phyloP scores from a whole-genome alignment of 345 rosid genomes.

The Mercurialis annua region DNA sequence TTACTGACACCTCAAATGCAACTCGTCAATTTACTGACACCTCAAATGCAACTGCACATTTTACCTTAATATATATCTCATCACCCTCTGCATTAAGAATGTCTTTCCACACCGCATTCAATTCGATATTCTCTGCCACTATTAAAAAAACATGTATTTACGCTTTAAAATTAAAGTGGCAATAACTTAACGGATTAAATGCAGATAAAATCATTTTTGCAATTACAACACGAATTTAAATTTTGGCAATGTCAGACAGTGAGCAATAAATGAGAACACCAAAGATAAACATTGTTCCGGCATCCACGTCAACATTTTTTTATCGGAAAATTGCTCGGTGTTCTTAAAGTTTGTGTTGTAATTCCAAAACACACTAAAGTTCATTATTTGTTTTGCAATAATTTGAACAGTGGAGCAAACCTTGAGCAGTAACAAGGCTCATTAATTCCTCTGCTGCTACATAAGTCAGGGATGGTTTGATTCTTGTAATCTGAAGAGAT shows the following conservation, averaged over 20 bases:
- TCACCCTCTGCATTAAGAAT: slow-evolving; percentile 90
- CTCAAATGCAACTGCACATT: not conserved
- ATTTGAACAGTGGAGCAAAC: slow-evolving; percentile 38
- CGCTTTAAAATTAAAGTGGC: slow-evolving; percentile 2
- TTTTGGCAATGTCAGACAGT: too few relatives aligned
- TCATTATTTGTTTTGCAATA: too few relatives aligned
- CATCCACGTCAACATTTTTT: too few relatives aligned
- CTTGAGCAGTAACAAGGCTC: slow-evolving; percentile 99
- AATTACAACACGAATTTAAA: too few relatives aligned
- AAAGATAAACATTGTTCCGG: too few relatives aligned
- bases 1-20: not conserved
- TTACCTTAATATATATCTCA: slow-evolving; percentile 90
- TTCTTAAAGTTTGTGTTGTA: too few relatives aligned
- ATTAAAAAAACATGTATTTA: slow-evolving; percentile 21
- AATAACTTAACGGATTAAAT: too few relatives aligned
- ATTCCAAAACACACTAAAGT: too few relatives aligned
- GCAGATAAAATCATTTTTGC: too few relatives aligned
- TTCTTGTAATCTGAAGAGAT: slow-evolving; percentile 62
- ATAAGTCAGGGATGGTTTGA: slow-evolving; percentile 76
- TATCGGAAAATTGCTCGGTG: too few relatives aligned
- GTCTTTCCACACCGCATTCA: slow-evolving; percentile 96
- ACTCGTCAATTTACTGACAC: not conserved
- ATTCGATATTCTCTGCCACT: slow-evolving; percentile 79
- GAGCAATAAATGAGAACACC: slow-evolving; percentile 7
- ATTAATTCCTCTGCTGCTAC: slow-evolving; percentile 94